Evolutionary conservation across 495 filamentous ascomycete species (phyloP).

Genomic region (Penicillium flavigenum): DNA sequence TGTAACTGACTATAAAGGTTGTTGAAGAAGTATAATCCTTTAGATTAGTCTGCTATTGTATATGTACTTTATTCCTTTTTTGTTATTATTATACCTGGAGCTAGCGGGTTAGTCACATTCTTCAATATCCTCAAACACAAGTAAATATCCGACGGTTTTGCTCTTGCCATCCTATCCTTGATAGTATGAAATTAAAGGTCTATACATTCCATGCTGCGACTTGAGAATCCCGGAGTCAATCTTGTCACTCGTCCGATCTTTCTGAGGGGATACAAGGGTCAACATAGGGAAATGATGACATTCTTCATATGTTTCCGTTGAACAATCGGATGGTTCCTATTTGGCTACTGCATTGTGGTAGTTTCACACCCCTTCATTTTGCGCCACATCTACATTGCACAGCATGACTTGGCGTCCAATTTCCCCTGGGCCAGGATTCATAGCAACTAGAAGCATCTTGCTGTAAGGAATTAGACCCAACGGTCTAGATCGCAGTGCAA

Average conservation of each 20-base stretch:
- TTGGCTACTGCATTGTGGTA: conserved; percentile 11
- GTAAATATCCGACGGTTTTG: not conserved
- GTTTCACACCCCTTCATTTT: conserved; percentile 18
- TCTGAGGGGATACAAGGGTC: not conserved
- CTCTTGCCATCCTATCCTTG: not conserved
- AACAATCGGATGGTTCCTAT: not conserved
- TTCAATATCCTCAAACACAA: not conserved
- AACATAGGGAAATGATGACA: conserved; percentile 6
- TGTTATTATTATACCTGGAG: not conserved
- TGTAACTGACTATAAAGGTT: not conserved
- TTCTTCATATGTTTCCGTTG: conserved; percentile 1
- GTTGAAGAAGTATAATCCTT: not conserved
- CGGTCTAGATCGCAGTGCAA: not conserved
- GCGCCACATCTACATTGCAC: not conserved
- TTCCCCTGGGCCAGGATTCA: not conserved
- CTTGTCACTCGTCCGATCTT: too few relatives aligned
- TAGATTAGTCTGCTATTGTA: not conserved
- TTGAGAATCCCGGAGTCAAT: not conserved
- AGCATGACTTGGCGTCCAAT: not conserved
- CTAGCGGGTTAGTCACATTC: not conserved
- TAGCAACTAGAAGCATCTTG: not conserved
- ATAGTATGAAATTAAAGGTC: not conserved
- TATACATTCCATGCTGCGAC: conserved; percentile 1
- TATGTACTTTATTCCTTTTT: not conserved
- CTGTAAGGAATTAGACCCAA: conserved; percentile 1